phyloP scores from a whole-genome alignment of 306 rosid species.

The Argentina anserina region DNA sequence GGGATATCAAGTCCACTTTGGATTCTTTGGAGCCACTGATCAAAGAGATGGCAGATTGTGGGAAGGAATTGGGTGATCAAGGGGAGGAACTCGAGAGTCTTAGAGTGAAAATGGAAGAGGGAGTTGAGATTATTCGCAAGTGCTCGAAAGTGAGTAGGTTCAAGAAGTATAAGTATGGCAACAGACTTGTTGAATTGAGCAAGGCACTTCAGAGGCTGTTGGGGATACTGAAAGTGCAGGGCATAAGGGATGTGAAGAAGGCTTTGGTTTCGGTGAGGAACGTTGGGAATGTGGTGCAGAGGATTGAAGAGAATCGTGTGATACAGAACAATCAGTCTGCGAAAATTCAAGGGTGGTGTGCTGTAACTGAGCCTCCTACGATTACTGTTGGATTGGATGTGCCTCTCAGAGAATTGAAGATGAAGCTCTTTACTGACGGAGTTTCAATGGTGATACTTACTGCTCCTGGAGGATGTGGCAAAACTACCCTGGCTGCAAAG shows the following conservation, averaged over 20 bases:
- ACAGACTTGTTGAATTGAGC: neutral
- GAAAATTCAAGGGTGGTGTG: neutral
- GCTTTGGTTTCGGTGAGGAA: neutral
- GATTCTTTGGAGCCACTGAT: neutral
- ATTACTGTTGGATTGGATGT: constrained; percentile 47
- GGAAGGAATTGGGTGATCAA: neutral
- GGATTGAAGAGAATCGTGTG: constrained; percentile 15
- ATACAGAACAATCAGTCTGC: neutral
- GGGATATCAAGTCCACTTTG: neutral
- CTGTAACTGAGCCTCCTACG: constrained; percentile 29
- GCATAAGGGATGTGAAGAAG: neutral
- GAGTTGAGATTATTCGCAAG: neutral
- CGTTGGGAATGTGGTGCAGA: neutral
- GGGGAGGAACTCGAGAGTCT: neutral
- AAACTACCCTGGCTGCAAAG: constrained; percentile 29
- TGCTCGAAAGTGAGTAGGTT: neutral
- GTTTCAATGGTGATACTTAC: constrained; percentile 34
- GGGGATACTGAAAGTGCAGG: neutral
- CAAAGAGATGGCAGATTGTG: neutral
- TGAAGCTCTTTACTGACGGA: constrained; percentile 22
- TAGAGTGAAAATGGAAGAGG: neutral
- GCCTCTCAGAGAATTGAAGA: constrained; percentile 44
- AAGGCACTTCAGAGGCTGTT: neutral
- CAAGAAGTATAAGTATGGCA: neutral
- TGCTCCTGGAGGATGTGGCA: constrained; percentile 49